phyloP scores from a whole-genome alignment of 495 filamentous ascomycete genomes.

The Trichoderma virens region DNA sequence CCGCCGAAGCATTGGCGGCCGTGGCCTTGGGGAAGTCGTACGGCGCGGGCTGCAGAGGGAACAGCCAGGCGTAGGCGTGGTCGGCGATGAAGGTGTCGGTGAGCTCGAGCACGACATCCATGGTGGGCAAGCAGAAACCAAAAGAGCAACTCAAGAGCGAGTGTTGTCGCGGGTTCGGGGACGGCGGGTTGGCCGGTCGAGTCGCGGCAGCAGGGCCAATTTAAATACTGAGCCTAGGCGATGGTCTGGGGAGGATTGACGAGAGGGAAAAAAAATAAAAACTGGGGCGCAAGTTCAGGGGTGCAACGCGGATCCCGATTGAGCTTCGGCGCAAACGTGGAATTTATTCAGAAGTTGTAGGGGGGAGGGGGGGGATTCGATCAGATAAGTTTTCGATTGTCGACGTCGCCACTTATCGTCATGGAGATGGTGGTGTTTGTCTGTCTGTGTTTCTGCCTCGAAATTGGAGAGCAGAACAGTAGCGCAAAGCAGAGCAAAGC shows the following conservation, averaged over 20 bases:
- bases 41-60: conserved; percentile 53
- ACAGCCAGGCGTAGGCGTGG: conserved; percentile 61
- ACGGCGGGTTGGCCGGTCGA: not conserved
- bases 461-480: too few species aligned
- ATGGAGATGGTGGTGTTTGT: too few species aligned
- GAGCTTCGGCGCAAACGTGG: not conserved
- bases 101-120: conserved; percentile 88
- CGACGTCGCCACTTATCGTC: too few species aligned
- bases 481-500: too few species aligned
- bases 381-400: not conserved
- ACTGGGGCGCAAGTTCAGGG: not conserved
- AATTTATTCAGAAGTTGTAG: not conserved
- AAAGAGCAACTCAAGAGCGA: not conserved
- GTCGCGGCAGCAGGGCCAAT: not conserved
- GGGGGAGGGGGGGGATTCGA: not conserved
- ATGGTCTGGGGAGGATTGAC: not conserved
- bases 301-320: conserved; percentile 2
- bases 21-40: conserved; percentile 31
- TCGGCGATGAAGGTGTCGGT: conserved; percentile 81
- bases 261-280: not conserved
- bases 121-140: conserved; percentile 30
- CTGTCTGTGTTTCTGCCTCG: too few species aligned
- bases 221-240: conserved; percentile 6
- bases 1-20: conserved; percentile 32
- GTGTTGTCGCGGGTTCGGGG: not conserved